phyloP scores from a whole-genome alignment of 2,329 filamentous ascomycete species.

The Talaromyces sp. region DNA sequence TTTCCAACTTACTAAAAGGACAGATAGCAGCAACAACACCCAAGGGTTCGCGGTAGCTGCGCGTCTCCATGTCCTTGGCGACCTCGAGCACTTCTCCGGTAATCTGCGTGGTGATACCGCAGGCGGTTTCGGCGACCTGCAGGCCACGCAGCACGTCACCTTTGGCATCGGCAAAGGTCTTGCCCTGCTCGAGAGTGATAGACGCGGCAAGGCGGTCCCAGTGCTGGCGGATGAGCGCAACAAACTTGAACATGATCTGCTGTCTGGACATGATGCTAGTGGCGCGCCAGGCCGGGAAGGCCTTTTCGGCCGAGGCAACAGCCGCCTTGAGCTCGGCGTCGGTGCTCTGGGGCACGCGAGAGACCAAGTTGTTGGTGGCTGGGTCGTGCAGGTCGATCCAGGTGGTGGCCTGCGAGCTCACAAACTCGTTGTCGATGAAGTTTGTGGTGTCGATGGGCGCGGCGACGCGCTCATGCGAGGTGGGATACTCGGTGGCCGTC shows the following conservation, averaged over 20 bases:
- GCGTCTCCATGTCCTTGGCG: constrained; percentile 66
- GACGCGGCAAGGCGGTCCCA: constrained; percentile 63
- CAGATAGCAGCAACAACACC: constrained; percentile 63
- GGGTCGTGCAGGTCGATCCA: constrained; percentile 64
- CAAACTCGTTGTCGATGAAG: constrained; percentile 62
- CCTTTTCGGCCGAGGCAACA: constrained; percentile 59
- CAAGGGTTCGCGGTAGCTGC: constrained; percentile 61
- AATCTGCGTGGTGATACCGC: constrained; percentile 63
- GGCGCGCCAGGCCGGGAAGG: constrained; percentile 58
- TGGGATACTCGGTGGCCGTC: constrained; percentile 52
- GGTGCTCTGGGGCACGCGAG: constrained; percentile 62
- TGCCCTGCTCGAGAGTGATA: constrained; percentile 65
- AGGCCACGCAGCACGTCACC: constrained; percentile 63
- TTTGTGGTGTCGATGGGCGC: constrained; percentile 56
- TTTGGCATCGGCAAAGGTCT: constrained; percentile 64
- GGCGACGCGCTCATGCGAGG: constrained; percentile 51
- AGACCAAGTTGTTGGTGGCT: constrained; percentile 63
- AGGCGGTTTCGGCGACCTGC: constrained; percentile 64
- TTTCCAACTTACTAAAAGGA: constrained; percentile 54
- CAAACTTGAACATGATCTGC: constrained; percentile 65
- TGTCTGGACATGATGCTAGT: constrained; percentile 58
- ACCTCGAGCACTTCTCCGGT: constrained; percentile 65
- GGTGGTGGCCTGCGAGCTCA: constrained; percentile 52
- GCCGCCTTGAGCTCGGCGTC: constrained; percentile 59
- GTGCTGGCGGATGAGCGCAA: constrained; percentile 58